These are phyloP conservation scores for Thelonectria rubi DNA, from an alignment of 2,329 filamentous ascomycete genomes.

Conservation along the genomic window DNA sequence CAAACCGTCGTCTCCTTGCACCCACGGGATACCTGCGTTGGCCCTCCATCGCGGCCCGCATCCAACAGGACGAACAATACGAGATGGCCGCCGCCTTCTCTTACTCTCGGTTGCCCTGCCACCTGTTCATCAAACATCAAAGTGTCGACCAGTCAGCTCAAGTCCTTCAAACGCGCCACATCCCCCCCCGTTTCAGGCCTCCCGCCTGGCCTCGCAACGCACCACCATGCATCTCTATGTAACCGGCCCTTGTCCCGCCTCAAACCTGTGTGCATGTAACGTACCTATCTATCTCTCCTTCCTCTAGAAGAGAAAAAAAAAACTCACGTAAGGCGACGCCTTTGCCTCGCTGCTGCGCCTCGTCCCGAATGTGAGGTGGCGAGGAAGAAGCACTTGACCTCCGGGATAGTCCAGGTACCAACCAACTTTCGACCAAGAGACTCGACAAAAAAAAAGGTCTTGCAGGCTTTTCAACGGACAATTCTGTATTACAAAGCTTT, in stretches of 20 bases:
- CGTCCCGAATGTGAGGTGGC: neutral
- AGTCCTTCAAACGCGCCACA: conserved; percentile 16
- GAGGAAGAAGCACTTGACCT: too few relatives aligned
- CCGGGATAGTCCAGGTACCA: too few relatives aligned
- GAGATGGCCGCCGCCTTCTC: too few relatives aligned
- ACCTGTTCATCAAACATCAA: too few relatives aligned
- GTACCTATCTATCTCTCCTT: neutral
- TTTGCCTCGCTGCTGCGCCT: conserved; percentile 3
- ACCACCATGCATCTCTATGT: neutral
- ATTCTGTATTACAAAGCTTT: conserved; percentile 10
- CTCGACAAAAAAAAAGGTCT: too few relatives aligned
- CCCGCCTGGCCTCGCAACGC: neutral
- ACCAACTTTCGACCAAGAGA: too few relatives aligned
- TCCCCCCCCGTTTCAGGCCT: conserved; percentile 20
- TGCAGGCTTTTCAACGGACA: conserved; percentile 11
- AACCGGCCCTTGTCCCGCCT: conserved; percentile 4
- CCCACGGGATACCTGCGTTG: too few relatives aligned
- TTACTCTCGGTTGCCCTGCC: too few relatives aligned
- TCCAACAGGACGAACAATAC: too few relatives aligned
- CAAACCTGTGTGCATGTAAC: conserved; percentile 3
- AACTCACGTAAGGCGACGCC: neutral
- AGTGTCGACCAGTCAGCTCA: neutral
- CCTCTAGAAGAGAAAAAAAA: too few relatives aligned
- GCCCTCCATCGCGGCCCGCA: too few relatives aligned
- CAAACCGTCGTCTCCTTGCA: too few relatives aligned